Base-by-base conservation (phyloP, 352 stramenopile species). In the Pilasporangium apinafurcum region DNA sequence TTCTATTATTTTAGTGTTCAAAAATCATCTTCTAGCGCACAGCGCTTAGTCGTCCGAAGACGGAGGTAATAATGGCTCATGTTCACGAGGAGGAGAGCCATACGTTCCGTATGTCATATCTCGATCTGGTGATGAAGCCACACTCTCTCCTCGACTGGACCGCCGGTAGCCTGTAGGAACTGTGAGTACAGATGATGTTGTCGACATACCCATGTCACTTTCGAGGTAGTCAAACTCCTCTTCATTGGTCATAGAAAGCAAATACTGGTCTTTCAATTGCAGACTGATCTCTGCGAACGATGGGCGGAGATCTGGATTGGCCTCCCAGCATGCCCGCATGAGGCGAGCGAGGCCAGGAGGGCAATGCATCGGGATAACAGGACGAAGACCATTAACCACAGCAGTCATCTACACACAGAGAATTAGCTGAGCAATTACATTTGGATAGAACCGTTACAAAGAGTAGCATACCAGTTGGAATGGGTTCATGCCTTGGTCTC, bases 401-500 rank as follows among this genome's bases (percentile, higher is more conserved):
- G 81, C 81, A 14, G 81, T 91, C 81, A 93, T 93, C 78, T 92
- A 52, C 12, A 51, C 21, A 48, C 32, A 53, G 8, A 47, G 21
- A 20, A 46, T 17, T 34, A 27, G 8, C 34, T 12, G 25, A 43
- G 34, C 17, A 45, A 41, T 18, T 9, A 52, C 2, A 29, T 31
- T 9, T 12, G 28, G 10, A 34, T 24, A 31, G 36, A 4, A 42
- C 8, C 18, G n/a, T 10, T 4, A 4, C 22, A 43, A 53, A 16
- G 17, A 43, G 22, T 4, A 32, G 45, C 71, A 46, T 70, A 92
- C 80, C 59, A 93, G 51, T 55, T 93, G 81, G 59, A 93, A 93
- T 8, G 81, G 81, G 39, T 93, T 93, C 81, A 93, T 93, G 49
- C 78, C 78, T 56, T 93, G 81, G 42, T 93, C 81, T n/a, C 81